Evolutionary conservation across 139 green algal species (phyloP), one percentile per base, ranked within the genome.

Genomic region (Coelastrella sp.): DNA sequence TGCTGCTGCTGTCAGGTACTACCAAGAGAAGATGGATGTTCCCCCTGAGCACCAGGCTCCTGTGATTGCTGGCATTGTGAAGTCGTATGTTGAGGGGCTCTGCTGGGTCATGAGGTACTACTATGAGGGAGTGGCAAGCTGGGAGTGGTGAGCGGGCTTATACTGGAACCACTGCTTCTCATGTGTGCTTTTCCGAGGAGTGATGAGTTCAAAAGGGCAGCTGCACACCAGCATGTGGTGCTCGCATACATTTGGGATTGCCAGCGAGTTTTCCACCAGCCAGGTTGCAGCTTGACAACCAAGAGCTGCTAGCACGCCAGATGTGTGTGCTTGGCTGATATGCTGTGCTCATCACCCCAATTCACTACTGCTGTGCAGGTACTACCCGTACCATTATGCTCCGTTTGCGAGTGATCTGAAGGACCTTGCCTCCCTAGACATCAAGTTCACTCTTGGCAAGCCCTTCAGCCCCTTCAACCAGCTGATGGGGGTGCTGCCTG

Each of bases 351-450:
- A 14, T n/a, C 2, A 10, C 0, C 3, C 57, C 54, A 13, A 20
- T 91, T 5, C 6, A 86, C 20, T 88, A 1, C 19, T 10, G 13
- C 32, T 71, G 74, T n/a, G 64, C 77, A 98, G 96, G 97, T 99
- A 96, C 93, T 99, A 99, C 92, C 98, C 98, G 14, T 99, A 98
- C 94, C 98, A 99, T 94, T 99, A 99, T 92, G 98, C 98, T 10
- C 98, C 98, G n/a, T 99, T 99, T 93, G 98, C 98, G 7, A 98
- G 96, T 6, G 98, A 99, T 94, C 93, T 99, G 73, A 71, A 92
- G 14, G 61, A 86, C 23, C 57, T 95, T 10, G 64, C 76, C 23
- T 58, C 85, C 22, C 80, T 99, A 80, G 92, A 97, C 85, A 97
- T 98, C 59, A 56, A 90, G 5, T 99, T 99, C 85, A 91, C 97